phyloP scores from a whole-genome alignment of 768 basidiomycete species.

The Leccinum uliginosum region DNA sequence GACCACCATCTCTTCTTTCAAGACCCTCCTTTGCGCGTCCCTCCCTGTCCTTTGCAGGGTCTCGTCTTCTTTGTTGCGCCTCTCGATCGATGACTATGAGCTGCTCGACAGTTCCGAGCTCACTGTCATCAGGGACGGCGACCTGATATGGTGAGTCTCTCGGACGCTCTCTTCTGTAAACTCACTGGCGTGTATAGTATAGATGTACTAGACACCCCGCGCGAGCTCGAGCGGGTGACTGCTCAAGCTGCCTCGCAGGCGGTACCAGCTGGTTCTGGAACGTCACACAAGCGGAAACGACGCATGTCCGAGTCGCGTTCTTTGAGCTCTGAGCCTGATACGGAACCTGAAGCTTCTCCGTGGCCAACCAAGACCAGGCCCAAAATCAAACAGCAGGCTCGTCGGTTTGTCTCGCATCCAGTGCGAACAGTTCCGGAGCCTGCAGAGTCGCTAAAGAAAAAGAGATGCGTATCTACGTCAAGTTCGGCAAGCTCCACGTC shows the following conservation, averaged over 20 bases:
- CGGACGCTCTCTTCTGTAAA: too few relatives aligned
- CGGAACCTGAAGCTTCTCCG: conserved; percentile 18
- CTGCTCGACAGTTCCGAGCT: conserved; percentile 26
- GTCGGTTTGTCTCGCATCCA: not conserved
- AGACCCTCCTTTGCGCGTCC: conserved; percentile 15
- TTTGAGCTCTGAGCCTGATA: conserved; percentile 20
- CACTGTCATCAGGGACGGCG: conserved; percentile 25
- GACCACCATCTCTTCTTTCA: conserved; percentile 15
- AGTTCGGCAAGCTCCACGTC: conserved; percentile 21
- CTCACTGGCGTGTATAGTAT: conserved; percentile 16
- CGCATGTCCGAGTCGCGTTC: conserved; percentile 7
- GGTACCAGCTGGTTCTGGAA: not conserved
- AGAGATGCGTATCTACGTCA: conserved; percentile 14
- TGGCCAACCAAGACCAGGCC: not conserved
- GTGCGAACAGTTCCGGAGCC: not conserved
- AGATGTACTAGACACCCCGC: conserved; percentile 3
- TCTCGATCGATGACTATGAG: conserved; percentile 28
- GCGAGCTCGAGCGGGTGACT: not conserved
- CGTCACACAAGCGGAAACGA: conserved; percentile 27
- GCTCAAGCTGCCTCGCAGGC: not conserved
- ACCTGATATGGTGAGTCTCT: conserved; percentile 23
- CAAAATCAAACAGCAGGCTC: not conserved
- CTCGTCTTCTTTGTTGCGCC: conserved; percentile 4
- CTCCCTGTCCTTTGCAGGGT: conserved; percentile 8
- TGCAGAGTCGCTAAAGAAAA: conserved; percentile 19